A percentile compares a stretch with the other conserved stretches of the same genome.
phyloP scores from a whole-genome alignment of 148 eudicot species.

The Diospyros lotus region DNA sequence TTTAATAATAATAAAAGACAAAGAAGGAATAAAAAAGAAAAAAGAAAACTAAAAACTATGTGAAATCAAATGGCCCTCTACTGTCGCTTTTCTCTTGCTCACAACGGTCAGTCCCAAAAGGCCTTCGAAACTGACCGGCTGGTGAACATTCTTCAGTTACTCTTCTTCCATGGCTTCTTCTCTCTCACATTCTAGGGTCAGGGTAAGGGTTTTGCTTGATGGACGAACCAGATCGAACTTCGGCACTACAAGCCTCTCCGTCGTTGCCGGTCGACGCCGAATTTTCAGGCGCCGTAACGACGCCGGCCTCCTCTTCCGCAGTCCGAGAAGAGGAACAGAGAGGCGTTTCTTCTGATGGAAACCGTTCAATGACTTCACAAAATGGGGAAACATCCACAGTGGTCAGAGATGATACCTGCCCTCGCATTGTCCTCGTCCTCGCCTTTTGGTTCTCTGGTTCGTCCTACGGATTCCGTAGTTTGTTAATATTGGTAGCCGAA shows the following conservation, averaged over 20 bases:
- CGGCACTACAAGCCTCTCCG: neutral
- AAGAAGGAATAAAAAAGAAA: neutral
- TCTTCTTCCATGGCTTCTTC: constrained; percentile 15
- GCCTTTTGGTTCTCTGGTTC: constrained; percentile 72
- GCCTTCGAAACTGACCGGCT: constrained; percentile 9
- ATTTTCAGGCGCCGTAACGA: neutral
- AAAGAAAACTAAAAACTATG: no score
- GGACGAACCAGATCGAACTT: constrained; percentile 11
- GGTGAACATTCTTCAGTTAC: constrained; percentile 14
- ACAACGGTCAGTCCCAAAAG: constrained; percentile 12
- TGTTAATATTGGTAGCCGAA: neutral
- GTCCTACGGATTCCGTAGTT: neutral
- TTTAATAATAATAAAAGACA: neutral
- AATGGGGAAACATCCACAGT: constrained; percentile 16
- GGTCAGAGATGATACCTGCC: constrained; percentile 47
- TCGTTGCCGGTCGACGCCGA: constrained; percentile 1
- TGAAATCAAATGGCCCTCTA: neutral
- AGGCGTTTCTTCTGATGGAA: constrained; percentile 24
- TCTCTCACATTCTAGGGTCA: neutral
- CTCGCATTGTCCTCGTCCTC: constrained; percentile 48
- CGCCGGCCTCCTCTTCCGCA: constrained; percentile 6
- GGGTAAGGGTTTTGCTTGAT: neutral
- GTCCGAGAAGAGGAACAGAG: constrained; percentile 15
- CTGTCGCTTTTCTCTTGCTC: neutral
- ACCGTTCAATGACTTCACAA: neutral